A percentile compares a stretch with the other conserved stretches of the same genome.
phyloP scores from a whole-genome alignment of 116 monocot species.

The Phalaenopsis hybrid region DNA sequence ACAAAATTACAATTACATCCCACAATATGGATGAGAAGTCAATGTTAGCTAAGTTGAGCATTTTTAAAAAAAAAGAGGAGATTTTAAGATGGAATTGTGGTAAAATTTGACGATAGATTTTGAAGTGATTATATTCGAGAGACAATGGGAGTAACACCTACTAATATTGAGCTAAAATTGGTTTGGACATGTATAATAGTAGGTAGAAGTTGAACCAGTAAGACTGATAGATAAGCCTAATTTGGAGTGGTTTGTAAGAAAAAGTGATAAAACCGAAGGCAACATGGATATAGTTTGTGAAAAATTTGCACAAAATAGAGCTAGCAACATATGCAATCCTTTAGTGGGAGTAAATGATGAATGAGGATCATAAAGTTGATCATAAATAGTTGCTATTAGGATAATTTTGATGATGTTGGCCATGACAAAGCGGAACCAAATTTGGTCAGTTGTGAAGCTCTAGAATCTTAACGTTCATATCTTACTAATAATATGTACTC shows the following conservation, averaged over 20 bases:
- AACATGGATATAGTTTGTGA: too few species aligned
- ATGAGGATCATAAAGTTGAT: too few species aligned
- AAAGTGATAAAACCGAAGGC: neutral
- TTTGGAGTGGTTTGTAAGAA: neutral
- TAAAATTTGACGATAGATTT: neutral
- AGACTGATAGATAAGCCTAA: neutral
- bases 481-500: too few species aligned
- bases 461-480: too few species aligned
- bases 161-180: neutral
- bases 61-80: neutral
- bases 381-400: too few species aligned
- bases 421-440: too few species aligned
- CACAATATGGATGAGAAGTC: neutral
- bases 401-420: too few species aligned
- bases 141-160: neutral
- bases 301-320: too few species aligned
- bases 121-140: neutral
- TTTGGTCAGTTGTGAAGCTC: too few species aligned
- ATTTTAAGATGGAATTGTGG: neutral
- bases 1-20: neutral
- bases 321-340: too few species aligned
- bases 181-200: neutral
- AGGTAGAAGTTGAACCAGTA: neutral
- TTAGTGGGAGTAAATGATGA: too few species aligned
- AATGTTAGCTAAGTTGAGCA: neutral